Base-by-base conservation (phyloP, 306 rosid genomes). In the Inga oerstediana region DNA sequence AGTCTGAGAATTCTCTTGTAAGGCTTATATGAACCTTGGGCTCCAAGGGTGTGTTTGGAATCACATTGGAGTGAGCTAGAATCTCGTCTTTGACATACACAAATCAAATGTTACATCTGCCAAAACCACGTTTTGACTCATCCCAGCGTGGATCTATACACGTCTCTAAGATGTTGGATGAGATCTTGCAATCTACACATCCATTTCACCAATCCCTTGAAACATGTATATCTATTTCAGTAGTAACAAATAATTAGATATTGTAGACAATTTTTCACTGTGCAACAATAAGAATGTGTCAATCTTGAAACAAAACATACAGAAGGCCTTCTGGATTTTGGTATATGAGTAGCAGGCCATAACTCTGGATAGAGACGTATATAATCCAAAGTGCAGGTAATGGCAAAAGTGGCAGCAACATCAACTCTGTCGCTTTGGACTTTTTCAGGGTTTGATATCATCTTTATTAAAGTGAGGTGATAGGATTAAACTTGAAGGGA, bases 391-490 rank as follows among this genome's bases (percentile, higher is more conserved):
- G 52, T 82, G 39, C 41, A 32, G n/a, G 20, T 4, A 20, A 30
- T 13, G 43, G 43, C 71, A 14, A 27, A 44, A 77, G 20, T 34
- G 69, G 62, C 73, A 44, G 32, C 22, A n/a, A 51, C 69, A 75
- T 34, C 11, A 17, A n/a, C 27, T 61, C 10, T 4, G 34, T 51
- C 27, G 59, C 70, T 43, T 17, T 67, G 75, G 56, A 39, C 46
- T 37, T 82, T 82, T 76, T 35, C 56, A 8, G 20, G 19, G 81
- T 54, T 39, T 82, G 41, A 82, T 69, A 19, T 76, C 41, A 69
- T 76, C 51, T 69, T 76, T 44, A 41, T 68, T 41, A 51, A 76
- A 30, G 81, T 52, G 30, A 68, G 64, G 85, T 43, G 77, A 68
- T 46, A 22, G 77, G 58, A 52, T 75, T 75, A 82, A 82, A 37